Evolutionary conservation across 2,329 filamentous ascomycete genomes (phyloP).

Genomic region (Pleurostoma richardsiae): DNA sequence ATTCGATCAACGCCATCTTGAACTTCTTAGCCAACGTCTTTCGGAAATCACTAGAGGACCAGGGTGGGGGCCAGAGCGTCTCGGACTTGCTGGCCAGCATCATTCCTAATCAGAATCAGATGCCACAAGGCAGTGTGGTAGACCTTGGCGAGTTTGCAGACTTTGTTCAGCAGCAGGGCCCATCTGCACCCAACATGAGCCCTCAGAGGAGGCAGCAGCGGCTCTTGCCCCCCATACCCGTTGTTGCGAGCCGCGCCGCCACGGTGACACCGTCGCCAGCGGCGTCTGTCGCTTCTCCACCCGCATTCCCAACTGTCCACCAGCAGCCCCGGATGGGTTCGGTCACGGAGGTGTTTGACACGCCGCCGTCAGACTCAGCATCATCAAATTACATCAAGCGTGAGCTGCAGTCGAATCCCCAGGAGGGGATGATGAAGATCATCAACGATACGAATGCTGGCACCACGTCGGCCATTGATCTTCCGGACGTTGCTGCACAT

Average conservation of each 20-base stretch:
- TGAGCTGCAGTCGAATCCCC: slow-evolving; percentile 52
- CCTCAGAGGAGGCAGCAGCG: slow-evolving; percentile 48
- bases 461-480: slow-evolving; percentile 41
- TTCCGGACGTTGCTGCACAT: slow-evolving; percentile 53
- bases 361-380: slow-evolving; percentile 36
- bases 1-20: slow-evolving; percentile 97
- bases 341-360: slow-evolving; percentile 58
- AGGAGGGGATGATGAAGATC: slow-evolving; percentile 60
- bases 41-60: slow-evolving; percentile 84
- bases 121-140: slow-evolving; percentile 52
- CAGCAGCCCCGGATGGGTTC: slow-evolving; percentile 44
- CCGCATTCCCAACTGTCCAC: slow-evolving; percentile 16
- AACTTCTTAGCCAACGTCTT: slow-evolving; percentile 97
- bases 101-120: slow-evolving; percentile 51
- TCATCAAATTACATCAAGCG: slow-evolving; percentile 47
- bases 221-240: slow-evolving; percentile 48
- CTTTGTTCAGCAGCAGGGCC: slow-evolving; percentile 43
- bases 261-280: slow-evolving; percentile 21
- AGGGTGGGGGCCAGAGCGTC: slow-evolving; percentile 69
- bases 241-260: slow-evolving; percentile 17
- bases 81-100: slow-evolving; percentile 78
- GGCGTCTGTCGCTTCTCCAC: slow-evolving; percentile 20
- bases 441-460: slow-evolving; percentile 60
- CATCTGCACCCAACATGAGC: slow-evolving; percentile 25
- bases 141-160: slow-evolving; percentile 60